These are phyloP conservation scores for Lachnellula suecica DNA, from an alignment of 2,329 filamentous ascomycete species.

Conservation along the genomic window DNA sequence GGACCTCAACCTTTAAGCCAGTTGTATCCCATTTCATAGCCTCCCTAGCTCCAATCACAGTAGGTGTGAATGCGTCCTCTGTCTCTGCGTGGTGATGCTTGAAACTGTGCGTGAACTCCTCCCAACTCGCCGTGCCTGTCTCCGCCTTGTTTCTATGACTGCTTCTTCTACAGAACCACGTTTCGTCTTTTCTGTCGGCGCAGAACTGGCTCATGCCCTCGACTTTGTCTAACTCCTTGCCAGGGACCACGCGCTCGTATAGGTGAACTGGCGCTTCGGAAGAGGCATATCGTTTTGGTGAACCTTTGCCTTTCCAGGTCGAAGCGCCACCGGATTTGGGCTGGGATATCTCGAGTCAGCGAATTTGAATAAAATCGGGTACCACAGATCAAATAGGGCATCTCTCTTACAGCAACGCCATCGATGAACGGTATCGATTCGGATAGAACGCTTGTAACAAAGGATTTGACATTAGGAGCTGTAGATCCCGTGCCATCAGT, in stretches of 20 bases:
- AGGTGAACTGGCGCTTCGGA: constrained; percentile 53
- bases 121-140: constrained; percentile 58
- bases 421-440: constrained; percentile 61
- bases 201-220: constrained; percentile 28
- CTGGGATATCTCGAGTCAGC: too few species aligned
- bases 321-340: constrained; percentile 35
- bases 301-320: constrained; percentile 51
- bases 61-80: constrained; percentile 59
- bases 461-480: constrained; percentile 39
- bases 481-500: constrained; percentile 11
- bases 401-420: too few species aligned
- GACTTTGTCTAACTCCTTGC: constrained; percentile 41
- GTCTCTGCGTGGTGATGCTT: constrained; percentile 56
- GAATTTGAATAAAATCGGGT: too few species aligned
- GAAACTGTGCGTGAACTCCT: constrained; percentile 61
- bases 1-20: constrained; percentile 39
- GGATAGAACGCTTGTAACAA: constrained; percentile 52
- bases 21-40: constrained; percentile 46
- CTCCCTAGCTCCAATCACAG: constrained; percentile 45
- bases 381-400: too few species aligned
- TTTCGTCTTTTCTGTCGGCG: constrained; percentile 44
- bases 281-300: constrained; percentile 46
- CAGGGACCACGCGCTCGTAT: constrained; percentile 48
- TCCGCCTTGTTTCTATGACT: constrained; percentile 54
- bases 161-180: constrained; percentile 65